Evolutionary conservation across 2,329 filamentous ascomycete species (phyloP).

Genomic region (Albifimbria verrucaria): DNA sequence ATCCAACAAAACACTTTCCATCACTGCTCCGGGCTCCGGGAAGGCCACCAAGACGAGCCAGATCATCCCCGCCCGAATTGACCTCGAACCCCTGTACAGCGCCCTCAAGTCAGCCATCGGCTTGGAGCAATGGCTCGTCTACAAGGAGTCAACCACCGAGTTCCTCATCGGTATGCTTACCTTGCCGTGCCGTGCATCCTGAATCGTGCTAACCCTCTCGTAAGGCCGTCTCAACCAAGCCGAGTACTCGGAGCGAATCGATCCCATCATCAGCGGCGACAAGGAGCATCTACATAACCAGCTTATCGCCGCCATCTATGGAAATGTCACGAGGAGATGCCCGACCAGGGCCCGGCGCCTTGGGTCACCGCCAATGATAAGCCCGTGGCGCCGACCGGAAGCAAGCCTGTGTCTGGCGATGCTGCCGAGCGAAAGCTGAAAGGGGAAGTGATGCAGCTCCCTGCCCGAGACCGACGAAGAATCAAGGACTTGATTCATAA

Average conservation of each 20-base stretch:
- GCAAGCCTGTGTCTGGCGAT: conserved; percentile 63
- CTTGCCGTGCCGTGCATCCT: neutral
- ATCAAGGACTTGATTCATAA: conserved; percentile 63
- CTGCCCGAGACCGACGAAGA: conserved; percentile 61
- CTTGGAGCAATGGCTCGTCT: conserved; percentile 59
- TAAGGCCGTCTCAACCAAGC: conserved; percentile 60
- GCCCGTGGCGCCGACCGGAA: conserved; percentile 51
- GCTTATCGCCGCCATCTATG: conserved; percentile 63
- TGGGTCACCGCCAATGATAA: conserved; percentile 73
- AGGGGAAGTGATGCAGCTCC: conserved; percentile 68
- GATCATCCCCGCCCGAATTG: conserved; percentile 63
- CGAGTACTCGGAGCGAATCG: conserved; percentile 58
- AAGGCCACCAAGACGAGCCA: conserved; percentile 59
- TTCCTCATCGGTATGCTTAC: conserved; percentile 56
- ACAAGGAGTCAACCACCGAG: conserved; percentile 61
- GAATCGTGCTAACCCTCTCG: conserved; percentile 23
- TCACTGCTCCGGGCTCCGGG: conserved; percentile 44
- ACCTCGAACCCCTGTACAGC: conserved; percentile 63
- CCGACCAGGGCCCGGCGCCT: conserved; percentile 63
- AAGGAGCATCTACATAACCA: conserved; percentile 66
- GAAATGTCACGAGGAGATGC: conserved; percentile 69
- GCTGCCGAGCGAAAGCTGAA: conserved; percentile 63
- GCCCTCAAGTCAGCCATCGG: conserved; percentile 58
- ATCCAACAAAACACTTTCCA: conserved; percentile 54
- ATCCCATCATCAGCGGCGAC: conserved; percentile 57